These are phyloP conservation scores for Poterioochromonas sp. DNA, from an alignment of 352 stramenopile species.

Conservation along the genomic window DNA sequence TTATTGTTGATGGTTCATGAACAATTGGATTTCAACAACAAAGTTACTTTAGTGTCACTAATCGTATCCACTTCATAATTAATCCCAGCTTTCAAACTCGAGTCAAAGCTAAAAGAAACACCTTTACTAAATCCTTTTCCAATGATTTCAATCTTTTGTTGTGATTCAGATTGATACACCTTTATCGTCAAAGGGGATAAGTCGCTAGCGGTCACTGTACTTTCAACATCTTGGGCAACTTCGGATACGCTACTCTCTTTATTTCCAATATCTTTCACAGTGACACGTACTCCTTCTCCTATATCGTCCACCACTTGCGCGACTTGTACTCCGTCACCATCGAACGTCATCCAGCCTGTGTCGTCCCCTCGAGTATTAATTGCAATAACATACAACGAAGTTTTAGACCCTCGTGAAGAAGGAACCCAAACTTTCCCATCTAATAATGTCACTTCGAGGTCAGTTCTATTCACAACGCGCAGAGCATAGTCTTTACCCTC, in stretches of 20 bases:
- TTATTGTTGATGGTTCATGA: too few species aligned
- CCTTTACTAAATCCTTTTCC: conserved; percentile 25
- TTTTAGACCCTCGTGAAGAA: not conserved
- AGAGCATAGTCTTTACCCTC: conserved; percentile 33
- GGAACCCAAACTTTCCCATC: conserved; percentile 34
- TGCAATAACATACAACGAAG: conserved; percentile 35
- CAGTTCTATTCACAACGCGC: conserved; percentile 29
- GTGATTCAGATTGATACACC: conserved; percentile 25
- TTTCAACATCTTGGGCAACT: too few species aligned
- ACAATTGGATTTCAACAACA: conserved; percentile 36
- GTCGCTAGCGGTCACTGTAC: too few species aligned
- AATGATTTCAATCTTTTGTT: not conserved
- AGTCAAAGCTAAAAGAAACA: conserved; percentile 33
- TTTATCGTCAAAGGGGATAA: conserved; percentile 5
- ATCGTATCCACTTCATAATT: conserved; percentile 32
- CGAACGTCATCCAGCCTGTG: not conserved
- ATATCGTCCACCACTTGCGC: conserved; percentile 12
- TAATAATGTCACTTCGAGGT: conserved; percentile 24
- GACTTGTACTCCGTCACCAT: conserved; percentile 20
- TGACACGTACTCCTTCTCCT: too few species aligned
- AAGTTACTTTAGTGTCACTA: conserved; percentile 30
- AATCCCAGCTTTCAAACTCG: conserved; percentile 25
- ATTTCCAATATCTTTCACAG: too few species aligned
- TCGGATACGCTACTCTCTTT: too few species aligned
- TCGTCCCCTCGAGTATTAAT: conserved; percentile 26